Conservation (phyloP, 257 asterid genomes). For the Echites panduratus region DNA sequence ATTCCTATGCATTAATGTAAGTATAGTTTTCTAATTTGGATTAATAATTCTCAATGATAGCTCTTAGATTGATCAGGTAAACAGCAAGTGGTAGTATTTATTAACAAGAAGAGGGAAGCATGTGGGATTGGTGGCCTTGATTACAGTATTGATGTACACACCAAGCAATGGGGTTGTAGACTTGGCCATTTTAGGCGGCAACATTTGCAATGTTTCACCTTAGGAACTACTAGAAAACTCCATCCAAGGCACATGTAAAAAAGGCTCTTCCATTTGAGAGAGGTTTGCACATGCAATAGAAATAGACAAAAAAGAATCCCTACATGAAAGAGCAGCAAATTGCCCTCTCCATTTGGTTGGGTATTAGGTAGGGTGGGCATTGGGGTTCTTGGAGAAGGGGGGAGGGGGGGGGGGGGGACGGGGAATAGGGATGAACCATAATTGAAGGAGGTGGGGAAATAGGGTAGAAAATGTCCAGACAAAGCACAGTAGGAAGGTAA, state of each 20-base stretch:
- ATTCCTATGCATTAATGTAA: no score
- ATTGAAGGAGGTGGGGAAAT: conserved; percentile 17
- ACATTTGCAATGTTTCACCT: background rate
- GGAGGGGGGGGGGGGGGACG: background rate
- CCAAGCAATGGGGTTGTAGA: no score
- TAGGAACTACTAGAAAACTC: background rate
- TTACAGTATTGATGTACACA: background rate
- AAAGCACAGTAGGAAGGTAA: conserved; percentile 9
- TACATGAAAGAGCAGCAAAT: background rate
- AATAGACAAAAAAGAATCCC: background rate
- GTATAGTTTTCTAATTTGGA: no score
- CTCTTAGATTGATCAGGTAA: no score
- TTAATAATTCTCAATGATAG: background rate
- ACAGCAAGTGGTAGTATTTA: background rate
- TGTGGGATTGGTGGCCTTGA: conserved; percentile 11
- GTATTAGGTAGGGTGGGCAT: background rate
- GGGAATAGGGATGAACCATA: background rate
- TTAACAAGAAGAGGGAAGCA: conserved; percentile 1
- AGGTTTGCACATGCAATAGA: background rate
- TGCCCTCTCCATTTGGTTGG: background rate
- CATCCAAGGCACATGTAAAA: conserved; percentile 7
- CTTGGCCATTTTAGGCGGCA: background rate
- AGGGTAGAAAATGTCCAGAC: conserved; percentile 8
- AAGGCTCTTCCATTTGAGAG: background rate
- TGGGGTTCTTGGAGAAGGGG: background rate